These are phyloP conservation scores for Daldinia childiae DNA, from an alignment of 495 filamentous ascomycete species.

Conservation along the genomic window DNA sequence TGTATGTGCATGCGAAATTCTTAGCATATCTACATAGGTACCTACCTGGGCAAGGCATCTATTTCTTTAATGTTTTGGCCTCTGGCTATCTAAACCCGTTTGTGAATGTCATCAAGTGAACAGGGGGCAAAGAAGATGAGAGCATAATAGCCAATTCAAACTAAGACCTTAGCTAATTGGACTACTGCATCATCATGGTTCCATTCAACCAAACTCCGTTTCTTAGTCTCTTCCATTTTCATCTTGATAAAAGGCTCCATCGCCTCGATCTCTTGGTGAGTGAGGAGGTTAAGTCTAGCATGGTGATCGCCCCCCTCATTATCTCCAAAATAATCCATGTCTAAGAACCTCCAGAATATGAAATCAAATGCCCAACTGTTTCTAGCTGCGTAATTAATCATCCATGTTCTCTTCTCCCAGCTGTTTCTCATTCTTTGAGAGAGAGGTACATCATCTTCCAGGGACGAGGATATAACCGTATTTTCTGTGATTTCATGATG, in stretches of 20 bases:
- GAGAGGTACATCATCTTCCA: background rate
- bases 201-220: background rate
- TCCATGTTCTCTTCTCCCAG: slow-evolving; percentile 46
- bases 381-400: slow-evolving; percentile 46
- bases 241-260: background rate
- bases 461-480: background rate
- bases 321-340: slow-evolving; percentile 40
- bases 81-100: no score
- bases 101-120: no score
- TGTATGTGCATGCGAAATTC: no score
- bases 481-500: no score
- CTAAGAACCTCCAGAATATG: slow-evolving; percentile 43
- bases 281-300: background rate
- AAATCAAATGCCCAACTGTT: slow-evolving; percentile 49
- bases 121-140: no score
- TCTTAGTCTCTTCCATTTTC: background rate
- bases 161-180: background rate
- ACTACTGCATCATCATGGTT: background rate
- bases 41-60: no score
- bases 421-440: slow-evolving; percentile 28
- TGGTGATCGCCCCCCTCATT: slow-evolving; percentile 1
- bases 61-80: no score
- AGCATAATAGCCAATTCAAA: background rate
- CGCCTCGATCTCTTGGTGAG: background rate
- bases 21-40: no score